Evolutionary conservation across 1,284 basidiomycete genomes (phyloP).

Genomic region (Singerocomus inundabilis): DNA sequence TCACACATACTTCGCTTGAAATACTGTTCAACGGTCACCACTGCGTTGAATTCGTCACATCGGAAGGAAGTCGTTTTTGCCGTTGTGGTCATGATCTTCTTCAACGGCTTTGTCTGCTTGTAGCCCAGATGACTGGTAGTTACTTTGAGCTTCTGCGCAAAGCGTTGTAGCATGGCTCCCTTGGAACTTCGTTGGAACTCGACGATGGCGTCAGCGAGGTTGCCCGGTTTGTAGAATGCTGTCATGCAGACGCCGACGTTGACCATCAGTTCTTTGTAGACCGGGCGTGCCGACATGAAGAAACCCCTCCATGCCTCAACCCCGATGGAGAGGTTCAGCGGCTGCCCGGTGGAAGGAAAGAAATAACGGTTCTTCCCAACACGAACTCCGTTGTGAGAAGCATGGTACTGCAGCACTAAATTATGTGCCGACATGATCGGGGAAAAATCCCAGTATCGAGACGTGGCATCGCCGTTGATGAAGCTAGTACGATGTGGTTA

Average conservation of each 20-base stretch:
- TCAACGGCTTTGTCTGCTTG: constrained; percentile 49
- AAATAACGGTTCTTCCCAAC: constrained; percentile 66
- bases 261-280: constrained; percentile 65
- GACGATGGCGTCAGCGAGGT: constrained; percentile 54
- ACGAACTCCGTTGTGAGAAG: constrained; percentile 51
- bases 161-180: constrained; percentile 48
- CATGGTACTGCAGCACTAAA: constrained; percentile 59
- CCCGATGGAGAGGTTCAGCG: constrained; percentile 42
- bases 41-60: constrained; percentile 48
- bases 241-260: constrained; percentile 76
- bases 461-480: constrained; percentile 44
- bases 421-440: constrained; percentile 65
- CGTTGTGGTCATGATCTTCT: constrained; percentile 42
- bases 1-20: constrained; percentile 53
- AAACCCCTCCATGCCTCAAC: constrained; percentile 65
- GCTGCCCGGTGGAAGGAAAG: constrained; percentile 39
- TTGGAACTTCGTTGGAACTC: constrained; percentile 43
- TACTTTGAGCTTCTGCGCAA: constrained; percentile 56
- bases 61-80: constrained; percentile 50
- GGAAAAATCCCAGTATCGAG: constrained; percentile 45
- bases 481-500: constrained; percentile 40
- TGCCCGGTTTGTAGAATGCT: constrained; percentile 65
- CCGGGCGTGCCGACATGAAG: constrained; percentile 63
- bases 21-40: constrained; percentile 58
- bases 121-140: constrained; percentile 56